Evolutionary conservation across 2,329 filamentous ascomycete species (phyloP).

Genomic region (Gyromitra esculenta): DNA sequence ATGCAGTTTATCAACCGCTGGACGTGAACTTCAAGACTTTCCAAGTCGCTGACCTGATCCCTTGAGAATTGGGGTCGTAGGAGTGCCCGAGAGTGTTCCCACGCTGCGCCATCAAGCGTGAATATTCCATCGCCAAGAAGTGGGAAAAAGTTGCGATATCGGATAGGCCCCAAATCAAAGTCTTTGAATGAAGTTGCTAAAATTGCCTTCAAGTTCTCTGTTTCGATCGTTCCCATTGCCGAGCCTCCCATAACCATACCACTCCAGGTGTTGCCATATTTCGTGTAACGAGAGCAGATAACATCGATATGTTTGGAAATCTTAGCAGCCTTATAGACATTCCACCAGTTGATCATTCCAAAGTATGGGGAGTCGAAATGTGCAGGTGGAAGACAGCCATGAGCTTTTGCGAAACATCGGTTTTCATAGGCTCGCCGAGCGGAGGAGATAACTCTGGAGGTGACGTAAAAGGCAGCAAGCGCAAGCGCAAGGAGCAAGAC

Average conservation of each 20-base stretch:
- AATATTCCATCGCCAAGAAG: conserved; percentile 67
- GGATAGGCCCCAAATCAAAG: conserved; percentile 65
- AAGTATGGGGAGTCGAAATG: conserved; percentile 24
- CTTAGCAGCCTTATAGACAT: conserved; percentile 23
- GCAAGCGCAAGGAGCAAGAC: conserved; percentile 22
- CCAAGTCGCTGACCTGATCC: conserved; percentile 61
- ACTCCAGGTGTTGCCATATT: conserved; percentile 29
- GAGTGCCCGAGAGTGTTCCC: conserved; percentile 67
- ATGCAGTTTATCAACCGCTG: conserved; percentile 68
- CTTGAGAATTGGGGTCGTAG: conserved; percentile 68
- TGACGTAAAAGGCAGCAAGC: conserved; percentile 12
- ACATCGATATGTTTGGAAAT: conserved; percentile 22
- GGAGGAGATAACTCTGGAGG: conserved; percentile 32
- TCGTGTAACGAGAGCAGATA: conserved; percentile 22
- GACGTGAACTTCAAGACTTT: conserved; percentile 56
- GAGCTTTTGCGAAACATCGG: conserved; percentile 32
- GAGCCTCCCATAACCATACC: not conserved
- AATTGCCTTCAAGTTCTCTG: conserved; percentile 69
- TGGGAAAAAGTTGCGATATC: conserved; percentile 38
- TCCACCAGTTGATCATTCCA: conserved; percentile 34
- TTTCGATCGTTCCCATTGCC: conserved; percentile 62
- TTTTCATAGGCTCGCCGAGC: conserved; percentile 19
- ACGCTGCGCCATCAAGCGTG: conserved; percentile 65
- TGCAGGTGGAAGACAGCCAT: conserved; percentile 44
- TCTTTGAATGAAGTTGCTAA: conserved; percentile 68